Conservation (phyloP, 2,329 filamentous ascomycete species). For the Pseudocercospora pini-densiflorae region DNA sequence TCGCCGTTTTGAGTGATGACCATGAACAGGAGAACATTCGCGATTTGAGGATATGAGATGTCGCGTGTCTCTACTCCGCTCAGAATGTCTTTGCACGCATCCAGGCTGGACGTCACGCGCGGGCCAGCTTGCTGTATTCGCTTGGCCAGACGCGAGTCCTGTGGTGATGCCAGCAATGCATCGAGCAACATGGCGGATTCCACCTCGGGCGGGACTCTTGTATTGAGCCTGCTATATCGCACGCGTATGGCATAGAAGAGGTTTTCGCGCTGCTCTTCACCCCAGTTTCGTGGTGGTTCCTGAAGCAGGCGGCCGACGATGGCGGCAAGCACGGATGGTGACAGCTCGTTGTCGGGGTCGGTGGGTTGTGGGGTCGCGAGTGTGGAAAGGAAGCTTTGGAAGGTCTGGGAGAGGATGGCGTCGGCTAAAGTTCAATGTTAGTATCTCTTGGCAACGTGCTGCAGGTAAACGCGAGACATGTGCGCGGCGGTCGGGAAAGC, state of each 20-base stretch:
- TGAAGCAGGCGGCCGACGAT: constrained; percentile 87
- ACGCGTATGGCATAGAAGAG: constrained; percentile 67
- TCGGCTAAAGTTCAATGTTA: constrained; percentile 65
- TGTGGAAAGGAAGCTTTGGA: constrained; percentile 75
- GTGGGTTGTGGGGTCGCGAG: constrained; percentile 57
- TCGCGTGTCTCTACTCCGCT: constrained; percentile 62
- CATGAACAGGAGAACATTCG: constrained; percentile 75
- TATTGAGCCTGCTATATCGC: constrained; percentile 68
- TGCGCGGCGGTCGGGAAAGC: constrained; percentile 1
- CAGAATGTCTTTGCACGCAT: constrained; percentile 67
- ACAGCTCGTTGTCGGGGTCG: constrained; percentile 68
- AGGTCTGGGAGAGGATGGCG: constrained; percentile 83
- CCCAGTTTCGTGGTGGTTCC: constrained; percentile 84
- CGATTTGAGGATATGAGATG: constrained; percentile 80
- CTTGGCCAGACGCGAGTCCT: constrained; percentile 62
- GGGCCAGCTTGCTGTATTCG: constrained; percentile 75
- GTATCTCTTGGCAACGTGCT: constrained; percentile 21
- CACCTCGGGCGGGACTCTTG: constrained; percentile 71
- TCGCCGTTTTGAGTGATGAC: constrained; percentile 65
- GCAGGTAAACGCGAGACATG: constrained; percentile 8
- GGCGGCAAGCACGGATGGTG: constrained; percentile 72
- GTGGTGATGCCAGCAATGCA: constrained; percentile 63
- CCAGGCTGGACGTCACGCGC: constrained; percentile 75
- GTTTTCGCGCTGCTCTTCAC: constrained; percentile 73
- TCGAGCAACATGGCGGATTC: constrained; percentile 72